Conservation (phyloP, 306 rosid genomes). For the Abrus precatorius region DNA sequence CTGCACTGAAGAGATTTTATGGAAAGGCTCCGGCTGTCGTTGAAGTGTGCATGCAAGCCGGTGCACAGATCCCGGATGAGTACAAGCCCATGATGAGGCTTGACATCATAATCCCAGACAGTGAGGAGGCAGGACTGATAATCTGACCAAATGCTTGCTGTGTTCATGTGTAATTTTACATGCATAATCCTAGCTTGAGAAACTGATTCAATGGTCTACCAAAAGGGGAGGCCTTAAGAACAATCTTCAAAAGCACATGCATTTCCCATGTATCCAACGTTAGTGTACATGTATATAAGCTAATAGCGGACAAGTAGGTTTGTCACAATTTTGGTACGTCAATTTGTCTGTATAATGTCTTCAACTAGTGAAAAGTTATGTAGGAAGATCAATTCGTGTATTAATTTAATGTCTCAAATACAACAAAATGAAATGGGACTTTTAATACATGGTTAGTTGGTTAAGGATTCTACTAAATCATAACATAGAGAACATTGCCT, state of each 20-base stretch:
- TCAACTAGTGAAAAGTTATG: slow-evolving; percentile 8
- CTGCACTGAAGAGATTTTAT: slow-evolving; percentile 73
- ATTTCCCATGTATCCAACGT: slow-evolving; percentile 37
- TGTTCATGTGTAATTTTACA: slow-evolving; percentile 11
- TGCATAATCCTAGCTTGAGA: neutral
- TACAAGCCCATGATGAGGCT: slow-evolving; percentile 97
- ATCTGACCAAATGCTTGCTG: slow-evolving; percentile 30
- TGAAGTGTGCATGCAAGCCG: slow-evolving; percentile 91
- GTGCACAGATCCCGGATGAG: slow-evolving; percentile 71
- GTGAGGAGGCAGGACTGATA: slow-evolving; percentile 71
- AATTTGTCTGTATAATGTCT: slow-evolving; percentile 32
- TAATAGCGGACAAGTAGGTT: slow-evolving; percentile 32
- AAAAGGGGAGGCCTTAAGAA: slow-evolving; percentile 22
- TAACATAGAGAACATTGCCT: neutral
- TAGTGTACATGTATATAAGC: slow-evolving; percentile 41
- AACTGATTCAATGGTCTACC: neutral
- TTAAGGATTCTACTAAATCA: neutral
- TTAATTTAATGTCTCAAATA: slow-evolving; percentile 1
- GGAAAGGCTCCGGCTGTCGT: slow-evolving; percentile 96
- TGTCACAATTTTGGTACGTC: slow-evolving; percentile 15
- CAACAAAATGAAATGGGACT: neutral
- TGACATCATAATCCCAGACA: slow-evolving; percentile 86
- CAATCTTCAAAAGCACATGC: neutral
- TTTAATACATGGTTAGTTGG: slow-evolving; percentile 2
- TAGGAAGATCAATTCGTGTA: slow-evolving; percentile 9